Evolutionary conservation across 768 basidiomycete species (phyloP).

Genomic region (Pleurotus eryngii): DNA sequence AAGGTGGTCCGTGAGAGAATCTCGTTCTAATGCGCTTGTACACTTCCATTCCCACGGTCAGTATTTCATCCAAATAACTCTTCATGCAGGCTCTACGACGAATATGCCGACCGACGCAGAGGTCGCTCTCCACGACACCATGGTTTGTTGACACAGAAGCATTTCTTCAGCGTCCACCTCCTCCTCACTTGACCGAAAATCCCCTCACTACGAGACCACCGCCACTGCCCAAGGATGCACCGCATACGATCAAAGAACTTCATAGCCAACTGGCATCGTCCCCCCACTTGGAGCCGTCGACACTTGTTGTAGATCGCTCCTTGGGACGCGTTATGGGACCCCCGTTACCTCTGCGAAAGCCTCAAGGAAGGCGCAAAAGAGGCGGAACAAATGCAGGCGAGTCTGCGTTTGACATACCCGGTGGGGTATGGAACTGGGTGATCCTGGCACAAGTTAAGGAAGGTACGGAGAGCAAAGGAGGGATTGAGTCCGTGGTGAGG

Average conservation of each 20-base stretch:
- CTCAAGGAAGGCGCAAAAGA: constrained; percentile 62
- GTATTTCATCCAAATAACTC: too few species aligned
- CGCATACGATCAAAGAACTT: constrained; percentile 49
- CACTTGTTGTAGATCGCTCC: constrained; percentile 53
- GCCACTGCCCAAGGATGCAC: constrained; percentile 50
- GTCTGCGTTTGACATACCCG: constrained; percentile 46
- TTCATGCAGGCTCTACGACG: neutral
- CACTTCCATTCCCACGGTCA: too few species aligned
- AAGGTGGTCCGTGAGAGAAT: too few species aligned
- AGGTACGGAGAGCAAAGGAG: constrained; percentile 76
- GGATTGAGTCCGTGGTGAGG: constrained; percentile 72
- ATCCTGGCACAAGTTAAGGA: constrained; percentile 82
- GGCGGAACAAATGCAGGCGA: constrained; percentile 69
- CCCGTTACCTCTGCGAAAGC: constrained; percentile 49
- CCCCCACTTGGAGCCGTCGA: constrained; percentile 65
- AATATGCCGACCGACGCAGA: neutral
- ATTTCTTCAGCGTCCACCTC: constrained; percentile 17
- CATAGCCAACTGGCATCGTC: constrained; percentile 55
- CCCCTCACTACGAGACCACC: constrained; percentile 20
- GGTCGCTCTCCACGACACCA: constrained; percentile 24
- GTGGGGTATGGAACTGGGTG: constrained; percentile 75
- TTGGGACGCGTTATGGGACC: constrained; percentile 43
- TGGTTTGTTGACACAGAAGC: constrained; percentile 65
- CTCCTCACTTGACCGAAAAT: constrained; percentile 23
- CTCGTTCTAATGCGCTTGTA: too few species aligned